A percentile compares a stretch with the other conserved stretches of the same genome.
phyloP scores from a whole-genome alignment of 257 asterid genomes.

The Fraxinus cuspidata region DNA sequence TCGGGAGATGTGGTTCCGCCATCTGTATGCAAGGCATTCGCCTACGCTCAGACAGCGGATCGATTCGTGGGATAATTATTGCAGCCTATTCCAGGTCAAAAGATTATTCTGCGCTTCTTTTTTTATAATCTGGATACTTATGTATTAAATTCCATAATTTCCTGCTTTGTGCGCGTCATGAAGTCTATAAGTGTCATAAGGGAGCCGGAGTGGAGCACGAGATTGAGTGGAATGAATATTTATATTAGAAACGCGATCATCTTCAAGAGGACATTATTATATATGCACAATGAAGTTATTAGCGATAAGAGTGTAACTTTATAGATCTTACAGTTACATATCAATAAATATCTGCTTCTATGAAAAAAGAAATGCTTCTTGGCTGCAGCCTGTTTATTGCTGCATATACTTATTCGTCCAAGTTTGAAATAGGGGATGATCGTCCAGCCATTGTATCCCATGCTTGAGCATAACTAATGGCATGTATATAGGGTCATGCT shows the following conservation, averaged over 20 bases:
- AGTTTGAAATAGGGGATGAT: neutral
- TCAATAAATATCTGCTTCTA: neutral
- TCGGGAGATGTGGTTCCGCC: constrained; percentile 98
- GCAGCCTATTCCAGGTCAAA: constrained; percentile 78
- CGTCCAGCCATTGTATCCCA: neutral
- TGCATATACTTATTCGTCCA: neutral
- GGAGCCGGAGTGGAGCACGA: neutral
- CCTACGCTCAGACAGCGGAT: constrained; percentile 82
- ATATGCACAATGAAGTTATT: neutral
- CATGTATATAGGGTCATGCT: neutral
- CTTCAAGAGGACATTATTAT: neutral
- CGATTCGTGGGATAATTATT: constrained; percentile 95
- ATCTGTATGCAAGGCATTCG: constrained; percentile 79
- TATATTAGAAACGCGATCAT: neutral
- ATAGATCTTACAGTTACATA: neutral
- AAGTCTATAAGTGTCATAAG: neutral
- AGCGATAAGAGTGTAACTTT: neutral
- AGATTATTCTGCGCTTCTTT: neutral
- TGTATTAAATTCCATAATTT: neutral
- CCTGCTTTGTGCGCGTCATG: neutral
- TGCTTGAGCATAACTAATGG: neutral
- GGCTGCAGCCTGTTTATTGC: neutral
- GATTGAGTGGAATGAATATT: neutral
- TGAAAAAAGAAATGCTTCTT: neutral
- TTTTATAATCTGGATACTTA: neutral